Evolutionary conservation across 2,329 filamentous ascomycete genomes (phyloP), one percentile per base, ranked within the genome.

Genomic region (Xylariaceae sp.): DNA sequence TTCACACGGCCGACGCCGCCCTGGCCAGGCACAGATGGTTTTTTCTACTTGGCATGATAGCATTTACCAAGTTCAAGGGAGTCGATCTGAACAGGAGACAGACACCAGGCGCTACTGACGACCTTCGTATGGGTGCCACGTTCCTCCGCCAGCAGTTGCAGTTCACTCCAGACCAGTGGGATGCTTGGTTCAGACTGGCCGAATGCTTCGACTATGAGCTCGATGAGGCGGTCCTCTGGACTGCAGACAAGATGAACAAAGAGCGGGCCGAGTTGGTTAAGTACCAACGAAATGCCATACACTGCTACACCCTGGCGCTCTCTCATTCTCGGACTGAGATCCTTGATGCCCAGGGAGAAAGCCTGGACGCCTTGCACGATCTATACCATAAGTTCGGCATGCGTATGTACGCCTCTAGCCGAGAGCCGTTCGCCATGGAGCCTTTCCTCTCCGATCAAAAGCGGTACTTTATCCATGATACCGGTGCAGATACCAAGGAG

Each of bases 191-290:
- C 56, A 76, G 86, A 10, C 71, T 94, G 16, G 88, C 82, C 0
- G 87, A 94, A 56, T 86, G 83, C 31, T 89, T 87, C 50, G 88
- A 94, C 57, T 82, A 85, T 32, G 87, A 93, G 49, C 65, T 94
- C 11, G 88, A 94, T 42, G 88, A 94, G 56, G 77, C 80, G 5
- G 83, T 93, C 5, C 75, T 89, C 5, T 94, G 88, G 88, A 83
- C 81, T 14, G 84, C 87, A 1, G 87, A 94, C 46, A 94, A 93
- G 58, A 80, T 94, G 60, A 94, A 94, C 59, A 90, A 83, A 53
- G 81, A 83, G 48, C 78, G 83, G 35, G 63, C 67, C 4, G 86
- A 93, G 37, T 60, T 94, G 28, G 72, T 87, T 16, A 77, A 76
- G 32, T 74, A 83, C 40, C 86, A 94, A 55, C 76, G 86, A 19